Conservation (phyloP, 1,284 basidiomycete species). For the Pisolithus thermaeus region DNA sequence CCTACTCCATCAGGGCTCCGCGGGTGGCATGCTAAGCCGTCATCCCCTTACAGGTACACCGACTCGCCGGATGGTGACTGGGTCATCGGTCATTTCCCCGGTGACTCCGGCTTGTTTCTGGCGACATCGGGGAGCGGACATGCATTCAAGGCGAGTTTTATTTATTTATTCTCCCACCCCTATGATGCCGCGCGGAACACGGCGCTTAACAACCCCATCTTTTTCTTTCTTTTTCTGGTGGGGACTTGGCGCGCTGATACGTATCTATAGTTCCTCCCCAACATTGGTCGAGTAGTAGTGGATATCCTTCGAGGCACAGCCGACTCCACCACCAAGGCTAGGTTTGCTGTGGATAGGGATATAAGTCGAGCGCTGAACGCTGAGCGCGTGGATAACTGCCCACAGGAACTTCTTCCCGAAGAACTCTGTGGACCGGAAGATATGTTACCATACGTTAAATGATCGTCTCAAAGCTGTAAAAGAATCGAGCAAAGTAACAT, state of each 20-base stretch:
- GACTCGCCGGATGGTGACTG: conserved; percentile 74
- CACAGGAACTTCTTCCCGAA: conserved; percentile 39
- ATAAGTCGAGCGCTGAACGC: conserved; percentile 25
- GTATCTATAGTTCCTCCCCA: conserved; percentile 69
- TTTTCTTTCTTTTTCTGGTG: background rate
- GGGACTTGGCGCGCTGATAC: background rate
- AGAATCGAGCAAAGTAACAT: background rate
- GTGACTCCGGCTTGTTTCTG: conserved; percentile 53
- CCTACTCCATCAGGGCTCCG: background rate
- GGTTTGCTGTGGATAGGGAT: conserved; percentile 48
- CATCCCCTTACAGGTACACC: conserved; percentile 52
- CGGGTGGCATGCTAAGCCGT: background rate
- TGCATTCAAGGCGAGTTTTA: conserved; percentile 63
- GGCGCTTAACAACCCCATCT: background rate
- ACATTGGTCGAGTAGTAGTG: conserved; percentile 70
- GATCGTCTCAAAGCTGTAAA: background rate
- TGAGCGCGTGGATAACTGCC: conserved; percentile 26
- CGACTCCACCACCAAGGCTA: conserved; percentile 41
- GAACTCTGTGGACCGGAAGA: conserved; percentile 48
- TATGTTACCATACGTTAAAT: conserved; percentile 24
- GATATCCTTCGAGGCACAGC: conserved; percentile 65
- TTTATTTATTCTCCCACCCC: background rate
- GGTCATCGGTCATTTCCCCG: conserved; percentile 67
- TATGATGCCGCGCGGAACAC: background rate
- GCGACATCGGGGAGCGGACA: conserved; percentile 80